These are phyloP conservation scores for Phytophthora podocarpi DNA, from an alignment of 352 stramenopile species.

Conservation along the genomic window DNA sequence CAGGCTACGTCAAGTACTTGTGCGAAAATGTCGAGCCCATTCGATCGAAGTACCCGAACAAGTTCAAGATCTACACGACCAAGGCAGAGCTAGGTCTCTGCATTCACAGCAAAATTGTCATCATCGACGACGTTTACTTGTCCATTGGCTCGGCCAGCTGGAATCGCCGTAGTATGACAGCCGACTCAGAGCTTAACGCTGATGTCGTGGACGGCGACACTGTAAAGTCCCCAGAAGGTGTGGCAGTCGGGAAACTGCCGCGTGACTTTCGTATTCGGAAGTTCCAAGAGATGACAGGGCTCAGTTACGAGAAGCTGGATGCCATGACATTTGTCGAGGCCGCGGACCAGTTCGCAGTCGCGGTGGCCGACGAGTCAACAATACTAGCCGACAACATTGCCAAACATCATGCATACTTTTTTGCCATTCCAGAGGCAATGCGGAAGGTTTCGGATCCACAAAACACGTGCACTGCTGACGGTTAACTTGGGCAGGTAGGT, in stretches of 20 bases:
- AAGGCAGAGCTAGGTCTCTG: slow-evolving; percentile 37
- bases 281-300: slow-evolving; percentile 60
- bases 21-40: slow-evolving; percentile 55
- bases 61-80: slow-evolving; percentile 41
- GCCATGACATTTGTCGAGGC: slow-evolving; percentile 57
- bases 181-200: slow-evolving; percentile 57
- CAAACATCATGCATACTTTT: slow-evolving; percentile 20
- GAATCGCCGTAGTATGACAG: slow-evolving; percentile 49
- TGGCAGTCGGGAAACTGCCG: slow-evolving; percentile 41
- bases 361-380: slow-evolving; percentile 17
- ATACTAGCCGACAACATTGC: slow-evolving; percentile 30
- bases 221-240: slow-evolving; percentile 21
- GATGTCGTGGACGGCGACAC: slow-evolving; percentile 49
- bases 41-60: slow-evolving; percentile 30
- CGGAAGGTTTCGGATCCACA: slow-evolving; percentile 24
- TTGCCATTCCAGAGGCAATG: slow-evolving; percentile 17
- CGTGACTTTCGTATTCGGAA: slow-evolving; percentile 65
- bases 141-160: slow-evolving; percentile 64
- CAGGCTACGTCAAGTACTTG: slow-evolving; percentile 51
- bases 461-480: slow-evolving; percentile 24
- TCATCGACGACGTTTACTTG: too few species aligned
- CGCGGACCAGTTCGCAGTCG: slow-evolving; percentile 24
- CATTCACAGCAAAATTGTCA: slow-evolving; percentile 55
- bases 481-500: too few species aligned
- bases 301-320: slow-evolving; percentile 45